Conservation (phyloP, 805 yeast species). For the Candida mattraensis region DNA sequence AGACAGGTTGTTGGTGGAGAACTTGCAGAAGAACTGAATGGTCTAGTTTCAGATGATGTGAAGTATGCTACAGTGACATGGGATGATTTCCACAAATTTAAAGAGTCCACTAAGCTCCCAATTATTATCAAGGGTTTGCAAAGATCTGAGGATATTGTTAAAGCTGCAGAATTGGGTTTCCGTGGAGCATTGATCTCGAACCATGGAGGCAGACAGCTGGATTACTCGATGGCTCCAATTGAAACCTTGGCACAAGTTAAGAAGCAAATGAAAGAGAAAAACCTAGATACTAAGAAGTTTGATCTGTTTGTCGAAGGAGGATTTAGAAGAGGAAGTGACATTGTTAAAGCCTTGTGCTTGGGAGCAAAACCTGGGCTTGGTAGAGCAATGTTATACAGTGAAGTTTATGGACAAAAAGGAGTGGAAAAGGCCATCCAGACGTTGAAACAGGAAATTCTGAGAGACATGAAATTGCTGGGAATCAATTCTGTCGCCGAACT, state of each 20-base stretch:
- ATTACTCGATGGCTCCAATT: slow-evolving; percentile 58
- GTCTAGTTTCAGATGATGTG: slow-evolving; percentile 11
- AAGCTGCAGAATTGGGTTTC: slow-evolving; percentile 57
- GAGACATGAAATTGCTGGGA: slow-evolving; percentile 65
- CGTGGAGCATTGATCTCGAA: slow-evolving; percentile 68
- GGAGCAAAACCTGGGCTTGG: slow-evolving; percentile 65
- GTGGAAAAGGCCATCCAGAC: slow-evolving; percentile 60
- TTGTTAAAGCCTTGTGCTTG: slow-evolving; percentile 42
- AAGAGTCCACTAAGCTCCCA: slow-evolving; percentile 45
- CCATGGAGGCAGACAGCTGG: slow-evolving; percentile 76
- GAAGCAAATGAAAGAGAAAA: slow-evolving; percentile 40
- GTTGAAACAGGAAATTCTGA: slow-evolving; percentile 54
- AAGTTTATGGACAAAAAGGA: slow-evolving; percentile 79
- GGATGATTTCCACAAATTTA: slow-evolving; percentile 58
- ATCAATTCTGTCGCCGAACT: slow-evolving; percentile 37
- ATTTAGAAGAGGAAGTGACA: slow-evolving; percentile 43
- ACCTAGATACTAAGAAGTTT: slow-evolving; percentile 52
- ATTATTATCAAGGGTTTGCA: slow-evolving; percentile 64
- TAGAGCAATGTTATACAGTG: slow-evolving; percentile 72
- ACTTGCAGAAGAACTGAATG: slow-evolving; percentile 14
- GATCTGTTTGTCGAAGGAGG: slow-evolving; percentile 52
- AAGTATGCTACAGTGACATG: slow-evolving; percentile 47
- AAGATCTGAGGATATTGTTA: slow-evolving; percentile 61
- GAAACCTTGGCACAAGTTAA: slow-evolving; percentile 59
- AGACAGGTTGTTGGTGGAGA: slow-evolving; percentile 52